Evolutionary conservation across 257 asterid genomes (phyloP).

Genomic region (Leptodermis oblonga): DNA sequence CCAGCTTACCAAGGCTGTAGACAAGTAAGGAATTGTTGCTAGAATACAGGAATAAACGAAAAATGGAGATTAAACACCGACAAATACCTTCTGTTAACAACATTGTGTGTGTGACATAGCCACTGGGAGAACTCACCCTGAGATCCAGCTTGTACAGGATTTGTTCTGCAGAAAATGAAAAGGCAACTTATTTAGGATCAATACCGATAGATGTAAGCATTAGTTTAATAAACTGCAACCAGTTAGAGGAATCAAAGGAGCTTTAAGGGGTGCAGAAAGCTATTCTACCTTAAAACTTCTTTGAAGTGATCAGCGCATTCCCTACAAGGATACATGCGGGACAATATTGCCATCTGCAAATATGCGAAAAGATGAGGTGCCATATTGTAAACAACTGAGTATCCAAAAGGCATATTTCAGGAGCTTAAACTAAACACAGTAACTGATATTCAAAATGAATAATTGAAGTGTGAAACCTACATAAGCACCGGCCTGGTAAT

Average conservation of each 20-base stretch:
- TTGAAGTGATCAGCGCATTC: constrained; percentile 98
- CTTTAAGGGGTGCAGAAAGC: background rate
- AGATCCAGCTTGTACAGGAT: constrained; percentile 77
- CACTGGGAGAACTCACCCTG: constrained; percentile 79
- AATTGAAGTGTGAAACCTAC: background rate
- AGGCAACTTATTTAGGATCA: background rate
- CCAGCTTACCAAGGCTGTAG: constrained; percentile 63
- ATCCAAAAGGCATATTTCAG: background rate
- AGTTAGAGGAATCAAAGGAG: background rate
- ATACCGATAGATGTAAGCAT: background rate
- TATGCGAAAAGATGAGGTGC: constrained; percentile 17
- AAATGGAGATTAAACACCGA: background rate
- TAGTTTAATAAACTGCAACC: background rate
- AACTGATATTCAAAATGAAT: background rate
- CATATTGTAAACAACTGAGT: background rate
- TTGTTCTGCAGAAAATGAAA: constrained; percentile 43
- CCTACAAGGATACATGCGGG: constrained; percentile 89
- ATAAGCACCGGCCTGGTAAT: background rate
- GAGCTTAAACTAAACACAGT: background rate
- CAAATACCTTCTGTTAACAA: constrained; percentile 86
- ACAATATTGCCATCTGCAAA: constrained; percentile 78
- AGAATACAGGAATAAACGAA: background rate
- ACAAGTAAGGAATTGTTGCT: constrained; percentile 13
- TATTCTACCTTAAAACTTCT: constrained; percentile 69
- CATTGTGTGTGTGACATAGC: constrained; percentile 84